Base-by-base conservation (phyloP, 1,139 yeast species). In the Sugiyamaella novakii region DNA sequence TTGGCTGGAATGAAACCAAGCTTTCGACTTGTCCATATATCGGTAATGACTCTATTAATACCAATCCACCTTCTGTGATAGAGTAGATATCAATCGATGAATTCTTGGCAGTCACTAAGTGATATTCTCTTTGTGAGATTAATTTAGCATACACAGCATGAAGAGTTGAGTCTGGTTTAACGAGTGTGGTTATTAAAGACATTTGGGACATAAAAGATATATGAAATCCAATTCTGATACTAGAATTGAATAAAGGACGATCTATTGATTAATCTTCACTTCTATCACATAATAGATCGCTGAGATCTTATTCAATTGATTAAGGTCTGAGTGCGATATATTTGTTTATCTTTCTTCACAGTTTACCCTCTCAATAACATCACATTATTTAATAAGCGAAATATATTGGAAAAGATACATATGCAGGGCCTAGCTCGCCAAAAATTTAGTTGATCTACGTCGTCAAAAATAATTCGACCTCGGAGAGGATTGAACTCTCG, bases 31-130 rank as follows among this genome's bases (percentile, higher is more conserved):
- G 37, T 5, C 57, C 57, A 19, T 43, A 37, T 8, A 52, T 38
- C 18, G 58, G 57, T 17, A 55, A 25, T 10, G 51, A 36, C 11
- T 50, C 43, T 11, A 46, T 14, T 30, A 52, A 38, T 5, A 43
- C 47, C 18, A 55, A 43, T 2, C 58, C 57, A 19, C 12, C 12
- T 10, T 30, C 29, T 14, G 49, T 34, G 3, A 46, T 37, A 8
- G 45, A 27, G n/a, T 34, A 36, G 8, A 46, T 30, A 21, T 40
- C 36, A 12, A 46, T 40, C 8, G 46, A 40, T 12, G 49, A 30
- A 10, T 40, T 39, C 30, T 36, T 40, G 17, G 41, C 41, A 10
- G 40, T 22, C 11, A 46, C 49, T 8, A 46, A 21, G 21, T 46
- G 46, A 19, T 36, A 28, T 21, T 40, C 46, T 10, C 29, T 17